phyloP scores from a whole-genome alignment of 75 land plant species.

The Larix kaempferi region DNA sequence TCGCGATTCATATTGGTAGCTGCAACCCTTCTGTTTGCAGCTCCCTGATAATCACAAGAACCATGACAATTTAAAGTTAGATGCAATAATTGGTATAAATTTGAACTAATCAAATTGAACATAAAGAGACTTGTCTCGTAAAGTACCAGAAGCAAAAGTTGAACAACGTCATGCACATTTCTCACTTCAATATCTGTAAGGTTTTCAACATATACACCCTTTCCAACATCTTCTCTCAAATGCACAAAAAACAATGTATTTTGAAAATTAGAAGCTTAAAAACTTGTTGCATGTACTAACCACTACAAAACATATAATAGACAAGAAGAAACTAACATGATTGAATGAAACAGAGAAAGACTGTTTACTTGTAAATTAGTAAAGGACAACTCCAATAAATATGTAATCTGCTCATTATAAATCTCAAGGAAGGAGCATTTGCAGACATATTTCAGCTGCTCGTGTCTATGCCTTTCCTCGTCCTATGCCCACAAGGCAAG shows the following conservation, averaged over 20 bases:
- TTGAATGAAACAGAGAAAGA: too few relatives aligned
- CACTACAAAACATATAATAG: neutral
- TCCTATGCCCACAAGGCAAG: conserved; percentile 46
- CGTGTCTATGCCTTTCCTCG: conserved; percentile 76
- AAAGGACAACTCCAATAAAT: conserved; percentile 87
- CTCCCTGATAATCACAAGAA: conserved; percentile 48
- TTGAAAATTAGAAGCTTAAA: neutral
- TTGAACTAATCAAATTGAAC: neutral
- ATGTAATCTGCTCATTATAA: conserved; percentile 95
- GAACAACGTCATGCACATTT: conserved; percentile 58
- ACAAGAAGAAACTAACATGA: neutral
- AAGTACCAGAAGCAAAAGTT: conserved; percentile 58
- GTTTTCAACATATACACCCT: conserved; percentile 94
- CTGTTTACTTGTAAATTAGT: conserved; percentile 70
- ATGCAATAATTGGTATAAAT: neutral
- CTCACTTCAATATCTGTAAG: conserved; percentile 80
- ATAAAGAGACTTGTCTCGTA: neutral
- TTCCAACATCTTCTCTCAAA: conserved; percentile 82
- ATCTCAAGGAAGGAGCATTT: conserved; percentile 97
- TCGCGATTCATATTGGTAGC: conserved; percentile 97
- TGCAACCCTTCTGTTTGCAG: conserved; percentile 93
- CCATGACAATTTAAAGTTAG: neutral
- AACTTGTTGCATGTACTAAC: neutral
- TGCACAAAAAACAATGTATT: conserved; percentile 15
- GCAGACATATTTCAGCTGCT: conserved; percentile 72